Conservation (phyloP, 75 land plant genomes). For the Selaginella moellendorffii region DNA sequence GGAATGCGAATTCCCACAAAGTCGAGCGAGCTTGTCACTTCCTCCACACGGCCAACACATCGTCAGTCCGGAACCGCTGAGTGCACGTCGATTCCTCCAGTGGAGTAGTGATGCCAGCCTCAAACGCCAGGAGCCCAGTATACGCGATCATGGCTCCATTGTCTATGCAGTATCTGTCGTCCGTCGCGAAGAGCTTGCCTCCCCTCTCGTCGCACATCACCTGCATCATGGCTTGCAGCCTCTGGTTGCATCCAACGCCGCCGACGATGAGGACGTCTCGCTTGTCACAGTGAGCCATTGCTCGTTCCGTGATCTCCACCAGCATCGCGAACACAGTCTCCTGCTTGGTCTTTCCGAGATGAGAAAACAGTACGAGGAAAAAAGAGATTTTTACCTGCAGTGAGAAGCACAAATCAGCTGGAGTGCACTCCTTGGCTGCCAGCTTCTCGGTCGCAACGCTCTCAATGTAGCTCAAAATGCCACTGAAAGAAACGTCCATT, state of each 20-base stretch:
- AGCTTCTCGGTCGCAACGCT: conserved; percentile 72
- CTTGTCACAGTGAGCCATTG: conserved; percentile 97
- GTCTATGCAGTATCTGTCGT: conserved; percentile 91
- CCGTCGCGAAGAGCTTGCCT: conserved; percentile 75
- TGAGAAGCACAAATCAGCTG: conserved; percentile 88
- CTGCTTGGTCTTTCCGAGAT: no score
- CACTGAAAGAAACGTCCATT: conserved; percentile 99
- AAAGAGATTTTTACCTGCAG: no score
- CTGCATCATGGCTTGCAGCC: conserved; percentile 93
- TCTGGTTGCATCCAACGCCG: conserved; percentile 91
- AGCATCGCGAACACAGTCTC: conserved; percentile 98
- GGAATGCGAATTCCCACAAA: no score
- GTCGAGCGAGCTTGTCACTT: no score
- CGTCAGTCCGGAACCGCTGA: conserved; percentile 91
- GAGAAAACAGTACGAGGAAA: no score
- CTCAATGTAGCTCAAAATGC: conserved; percentile 86
- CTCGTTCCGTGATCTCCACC: conserved; percentile 96
- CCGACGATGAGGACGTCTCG: conserved; percentile 94
- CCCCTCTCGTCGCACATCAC: conserved; percentile 90
- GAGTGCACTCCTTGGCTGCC: conserved; percentile 73
- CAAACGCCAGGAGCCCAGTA: conserved; percentile 85
- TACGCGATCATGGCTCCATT: conserved; percentile 99
- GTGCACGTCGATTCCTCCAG: conserved; percentile 77
- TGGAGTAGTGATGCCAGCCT: conserved; percentile 61
- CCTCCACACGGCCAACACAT: conserved; percentile 86